These are phyloP conservation scores for Coniosporium tulheliwenetii DNA, from an alignment of 2,329 filamentous ascomycete species.

Conservation along the genomic window DNA sequence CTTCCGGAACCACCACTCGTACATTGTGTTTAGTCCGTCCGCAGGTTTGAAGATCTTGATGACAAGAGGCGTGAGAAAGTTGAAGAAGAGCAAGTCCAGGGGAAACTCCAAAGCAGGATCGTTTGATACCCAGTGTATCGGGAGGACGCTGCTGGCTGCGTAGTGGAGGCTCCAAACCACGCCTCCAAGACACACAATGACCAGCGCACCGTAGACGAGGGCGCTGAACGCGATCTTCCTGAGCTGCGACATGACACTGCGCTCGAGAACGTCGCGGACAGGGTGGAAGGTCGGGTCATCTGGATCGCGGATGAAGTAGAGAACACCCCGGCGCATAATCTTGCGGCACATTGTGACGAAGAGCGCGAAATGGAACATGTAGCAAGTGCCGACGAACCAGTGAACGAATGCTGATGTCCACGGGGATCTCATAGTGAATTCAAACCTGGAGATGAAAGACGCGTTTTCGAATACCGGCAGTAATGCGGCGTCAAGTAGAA, in stretches of 20 bases:
- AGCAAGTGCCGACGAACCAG: constrained; percentile 97
- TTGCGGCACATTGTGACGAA: constrained; percentile 99
- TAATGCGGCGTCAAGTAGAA: constrained; percentile 76
- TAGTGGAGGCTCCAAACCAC: constrained; percentile 83
- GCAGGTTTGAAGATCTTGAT: constrained; percentile 75
- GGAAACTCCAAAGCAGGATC: constrained; percentile 90
- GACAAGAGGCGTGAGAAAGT: constrained; percentile 82
- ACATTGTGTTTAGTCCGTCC: constrained; percentile 69
- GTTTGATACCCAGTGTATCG: constrained; percentile 85
- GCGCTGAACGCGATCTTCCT: constrained; percentile 94
- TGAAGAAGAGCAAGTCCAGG: constrained; percentile 87
- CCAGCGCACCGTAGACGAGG: constrained; percentile 83
- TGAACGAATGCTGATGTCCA: constrained; percentile 90
- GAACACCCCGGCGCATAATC: constrained; percentile 85
- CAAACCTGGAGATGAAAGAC: constrained; percentile 58
- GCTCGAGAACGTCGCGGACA: constrained; percentile 87
- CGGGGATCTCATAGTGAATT: constrained; percentile 65
- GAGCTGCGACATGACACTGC: constrained; percentile 80
- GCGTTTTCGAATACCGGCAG: constrained; percentile 77
- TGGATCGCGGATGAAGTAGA: constrained; percentile 96
- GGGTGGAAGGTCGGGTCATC: constrained; percentile 98
- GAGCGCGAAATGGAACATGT: constrained; percentile 99
- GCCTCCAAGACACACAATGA: constrained; percentile 83
- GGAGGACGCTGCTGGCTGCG: constrained; percentile 55
- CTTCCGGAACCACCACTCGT: constrained; percentile 88